phyloP scores from a whole-genome alignment of 352 stramenopile species.

The Globisporangium nodosum region DNA sequence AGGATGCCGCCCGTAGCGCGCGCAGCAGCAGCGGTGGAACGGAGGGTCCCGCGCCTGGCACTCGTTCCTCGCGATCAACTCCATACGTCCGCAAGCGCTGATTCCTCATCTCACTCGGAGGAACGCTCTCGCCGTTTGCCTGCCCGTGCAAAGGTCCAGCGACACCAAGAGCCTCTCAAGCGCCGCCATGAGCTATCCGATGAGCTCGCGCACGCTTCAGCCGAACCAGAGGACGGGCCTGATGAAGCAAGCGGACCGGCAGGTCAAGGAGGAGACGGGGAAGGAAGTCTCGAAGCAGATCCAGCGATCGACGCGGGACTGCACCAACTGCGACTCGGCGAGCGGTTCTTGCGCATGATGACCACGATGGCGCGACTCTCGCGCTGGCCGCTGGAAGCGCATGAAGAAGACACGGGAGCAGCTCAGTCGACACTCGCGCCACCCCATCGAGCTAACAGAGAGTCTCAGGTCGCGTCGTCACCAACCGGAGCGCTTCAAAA shows the following conservation, averaged over 20 bases:
- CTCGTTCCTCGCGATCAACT: slow-evolving; percentile 40
- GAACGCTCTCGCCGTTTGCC: not conserved
- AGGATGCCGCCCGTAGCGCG: slow-evolving; percentile 1
- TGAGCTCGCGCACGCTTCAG: not conserved
- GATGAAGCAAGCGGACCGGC: not conserved
- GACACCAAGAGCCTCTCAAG: not conserved
- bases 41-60: slow-evolving; percentile 37
- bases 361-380: slow-evolving; percentile 36
- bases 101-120: not conserved
- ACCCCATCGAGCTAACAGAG: not conserved
- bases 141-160: not conserved
- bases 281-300: not conserved
- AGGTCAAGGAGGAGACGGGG: not conserved
- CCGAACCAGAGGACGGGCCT: not conserved
- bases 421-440: not conserved
- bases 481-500: slow-evolving; percentile 2
- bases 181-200: not conserved
- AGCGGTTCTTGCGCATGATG: slow-evolving; percentile 60
- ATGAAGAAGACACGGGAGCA: not conserved
- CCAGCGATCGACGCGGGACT: not conserved
- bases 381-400: slow-evolving; percentile 11
- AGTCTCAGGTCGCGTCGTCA: not conserved
- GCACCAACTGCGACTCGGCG: slow-evolving; percentile 32
- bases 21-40: slow-evolving; percentile 16
- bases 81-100: not conserved